Conservation (phyloP, 2,329 filamentous ascomycete species). For the Orbilia javanica region DNA sequence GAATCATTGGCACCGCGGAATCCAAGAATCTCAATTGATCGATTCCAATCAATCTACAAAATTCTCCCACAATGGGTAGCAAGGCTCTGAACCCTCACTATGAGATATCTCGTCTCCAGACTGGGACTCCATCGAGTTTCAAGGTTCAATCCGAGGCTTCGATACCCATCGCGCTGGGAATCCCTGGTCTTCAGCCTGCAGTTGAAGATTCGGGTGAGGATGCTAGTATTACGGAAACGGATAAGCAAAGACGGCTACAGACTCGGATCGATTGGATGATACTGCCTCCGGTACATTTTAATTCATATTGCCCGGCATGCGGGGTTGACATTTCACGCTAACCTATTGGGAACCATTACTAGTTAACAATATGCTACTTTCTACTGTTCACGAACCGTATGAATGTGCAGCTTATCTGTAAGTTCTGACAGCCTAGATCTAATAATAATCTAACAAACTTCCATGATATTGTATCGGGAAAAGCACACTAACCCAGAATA, state of each 20-base stretch:
- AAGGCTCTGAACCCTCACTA: conserved; percentile 17
- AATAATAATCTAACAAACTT: too few species aligned
- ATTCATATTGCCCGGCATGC: too few species aligned
- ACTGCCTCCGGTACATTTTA: conserved; percentile 12
- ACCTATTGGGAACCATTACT: neutral
- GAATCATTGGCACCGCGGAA: neutral
- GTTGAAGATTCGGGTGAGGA: neutral
- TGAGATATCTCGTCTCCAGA: neutral
- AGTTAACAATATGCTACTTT: conserved; percentile 35
- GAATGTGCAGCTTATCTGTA: conserved; percentile 31
- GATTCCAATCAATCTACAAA: neutral
- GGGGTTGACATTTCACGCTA: neutral
- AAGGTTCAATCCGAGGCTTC: neutral
- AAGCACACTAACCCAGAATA: too few species aligned
- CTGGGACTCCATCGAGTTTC: neutral
- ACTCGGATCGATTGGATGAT: conserved; percentile 29
- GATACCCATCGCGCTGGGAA: neutral
- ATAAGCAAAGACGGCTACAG: conserved; percentile 15
- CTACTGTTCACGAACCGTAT: conserved; percentile 34
- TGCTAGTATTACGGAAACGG: conserved; percentile 15
- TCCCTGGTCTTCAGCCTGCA: neutral
- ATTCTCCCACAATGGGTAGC: neutral
- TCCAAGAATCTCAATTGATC: neutral
- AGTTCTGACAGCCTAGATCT: neutral
- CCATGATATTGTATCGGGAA: too few species aligned